Evolutionary conservation across 2,329 filamentous ascomycete species (phyloP).

Genomic region (Beauveria pseudobassiana): DNA sequence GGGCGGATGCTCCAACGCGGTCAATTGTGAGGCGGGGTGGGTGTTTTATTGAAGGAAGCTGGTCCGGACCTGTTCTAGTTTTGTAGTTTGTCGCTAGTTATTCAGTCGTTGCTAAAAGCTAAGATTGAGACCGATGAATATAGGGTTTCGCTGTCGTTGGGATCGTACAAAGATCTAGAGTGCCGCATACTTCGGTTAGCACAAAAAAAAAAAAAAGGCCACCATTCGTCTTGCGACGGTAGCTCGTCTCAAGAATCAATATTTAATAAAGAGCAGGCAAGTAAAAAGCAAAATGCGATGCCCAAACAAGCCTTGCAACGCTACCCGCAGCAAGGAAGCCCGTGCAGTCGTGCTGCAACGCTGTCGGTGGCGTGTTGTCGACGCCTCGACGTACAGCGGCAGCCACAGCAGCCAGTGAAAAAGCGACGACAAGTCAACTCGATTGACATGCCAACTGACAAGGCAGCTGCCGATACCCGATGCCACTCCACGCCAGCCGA

Average conservation of each 20-base stretch:
- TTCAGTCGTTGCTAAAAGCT: neutral
- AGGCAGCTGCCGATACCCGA: neutral
- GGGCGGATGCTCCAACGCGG: neutral
- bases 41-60: neutral
- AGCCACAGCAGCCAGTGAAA: neutral
- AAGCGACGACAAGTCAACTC: no score
- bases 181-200: neutral
- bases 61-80: neutral
- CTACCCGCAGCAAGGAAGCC: neutral
- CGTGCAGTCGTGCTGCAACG: neutral
- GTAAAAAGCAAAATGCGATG: neutral
- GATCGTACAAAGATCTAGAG: neutral
- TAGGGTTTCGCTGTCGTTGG: neutral
- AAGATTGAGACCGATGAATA: neutral
- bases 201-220: neutral
- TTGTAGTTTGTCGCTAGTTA: neutral
- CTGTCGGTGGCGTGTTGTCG: neutral
- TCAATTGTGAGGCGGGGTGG: neutral
- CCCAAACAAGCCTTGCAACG: neutral
- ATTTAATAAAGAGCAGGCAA: neutral
- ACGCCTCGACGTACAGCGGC: neutral
- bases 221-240: neutral
- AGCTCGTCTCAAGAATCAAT: neutral
- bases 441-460: no score
- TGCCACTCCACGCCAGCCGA: neutral